Percentiles rank a stretch among this genome's conserved stretches.
Evolutionary conservation across 768 basidiomycete genomes (phyloP).

Genomic region (Ramaria rubella): DNA sequence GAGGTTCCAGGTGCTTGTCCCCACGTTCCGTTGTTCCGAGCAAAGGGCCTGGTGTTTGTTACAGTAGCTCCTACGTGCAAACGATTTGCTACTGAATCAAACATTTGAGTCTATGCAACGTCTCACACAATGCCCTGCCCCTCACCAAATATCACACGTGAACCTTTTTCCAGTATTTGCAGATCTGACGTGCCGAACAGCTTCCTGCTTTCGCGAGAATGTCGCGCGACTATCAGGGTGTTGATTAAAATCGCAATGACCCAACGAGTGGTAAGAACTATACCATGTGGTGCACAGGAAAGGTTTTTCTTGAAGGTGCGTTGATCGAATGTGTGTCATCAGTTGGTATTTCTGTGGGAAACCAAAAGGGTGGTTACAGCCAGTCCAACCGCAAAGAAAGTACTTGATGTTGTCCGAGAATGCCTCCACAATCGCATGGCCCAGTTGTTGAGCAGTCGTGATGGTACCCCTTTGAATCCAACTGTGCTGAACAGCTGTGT

Average conservation of each 20-base stretch:
- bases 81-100: neutral
- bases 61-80: slow-evolving; percentile 6
- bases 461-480: neutral
- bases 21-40: neutral
- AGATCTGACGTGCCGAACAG: neutral
- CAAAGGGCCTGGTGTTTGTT: slow-evolving; percentile 2
- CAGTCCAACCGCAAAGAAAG: slow-evolving; percentile 4
- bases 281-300: slow-evolving; percentile 7
- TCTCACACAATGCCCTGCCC: no score
- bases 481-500: neutral
- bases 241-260: neutral
- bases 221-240: neutral
- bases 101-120: neutral
- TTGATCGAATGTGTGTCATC: slow-evolving; percentile 5
- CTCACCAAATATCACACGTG: slow-evolving; percentile 5
- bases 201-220: slow-evolving; percentile 8
- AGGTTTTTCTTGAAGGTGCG: slow-evolving; percentile 8
- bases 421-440: neutral
- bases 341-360: neutral
- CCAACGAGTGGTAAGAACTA: neutral
- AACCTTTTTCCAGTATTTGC: slow-evolving; percentile 1
- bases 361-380: slow-evolving; percentile 3
- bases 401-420: neutral
- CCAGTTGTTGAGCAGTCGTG: neutral
- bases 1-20: no score